phyloP scores from a whole-genome alignment of 495 filamentous ascomycete genomes.

The Staphylotrichum tortipilum region DNA sequence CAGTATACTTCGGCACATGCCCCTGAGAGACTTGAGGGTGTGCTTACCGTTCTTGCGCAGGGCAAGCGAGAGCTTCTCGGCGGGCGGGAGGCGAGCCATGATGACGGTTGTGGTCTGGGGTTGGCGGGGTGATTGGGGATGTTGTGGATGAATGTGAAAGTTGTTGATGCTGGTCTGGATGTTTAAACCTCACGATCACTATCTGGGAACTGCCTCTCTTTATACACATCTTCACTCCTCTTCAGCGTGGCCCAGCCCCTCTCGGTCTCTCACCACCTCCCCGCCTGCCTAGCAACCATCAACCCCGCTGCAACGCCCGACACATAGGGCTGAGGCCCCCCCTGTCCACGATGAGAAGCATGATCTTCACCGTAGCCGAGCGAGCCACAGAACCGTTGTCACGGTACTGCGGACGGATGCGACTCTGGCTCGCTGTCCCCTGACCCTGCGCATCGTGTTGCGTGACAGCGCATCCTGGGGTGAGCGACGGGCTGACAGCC shows the following conservation, averaged over 20 bases:
- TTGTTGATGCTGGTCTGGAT: not conserved
- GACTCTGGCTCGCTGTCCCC: not conserved
- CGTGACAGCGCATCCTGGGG: not conserved
- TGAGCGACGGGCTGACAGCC: too few relatives aligned
- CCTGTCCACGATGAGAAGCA: not conserved
- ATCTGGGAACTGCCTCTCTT: not conserved
- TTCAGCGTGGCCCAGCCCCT: too few relatives aligned
- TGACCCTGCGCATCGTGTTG: not conserved
- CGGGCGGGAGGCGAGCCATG: conserved; percentile 35
- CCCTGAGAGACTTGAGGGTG: too few relatives aligned
- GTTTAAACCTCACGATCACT: not conserved
- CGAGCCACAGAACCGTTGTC: too few relatives aligned
- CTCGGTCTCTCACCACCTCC: not conserved
- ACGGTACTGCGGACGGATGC: too few relatives aligned
- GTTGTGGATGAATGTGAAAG: not conserved
- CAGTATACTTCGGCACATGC: conserved; percentile 2
- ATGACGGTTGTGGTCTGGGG: not conserved
- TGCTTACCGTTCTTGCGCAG: conserved; percentile 43
- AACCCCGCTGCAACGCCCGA: too few relatives aligned
- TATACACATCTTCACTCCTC: not conserved
- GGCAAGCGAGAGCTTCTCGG: conserved; percentile 45
- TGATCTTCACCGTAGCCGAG: not conserved
- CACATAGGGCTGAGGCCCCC: not conserved
- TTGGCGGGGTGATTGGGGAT: not conserved
- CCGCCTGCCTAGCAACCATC: too few relatives aligned